Percentiles rank a stretch among this genome's conserved stretches.
Conservation (phyloP, 257 asterid genomes). For the Ophiorrhiza pumila region DNA sequence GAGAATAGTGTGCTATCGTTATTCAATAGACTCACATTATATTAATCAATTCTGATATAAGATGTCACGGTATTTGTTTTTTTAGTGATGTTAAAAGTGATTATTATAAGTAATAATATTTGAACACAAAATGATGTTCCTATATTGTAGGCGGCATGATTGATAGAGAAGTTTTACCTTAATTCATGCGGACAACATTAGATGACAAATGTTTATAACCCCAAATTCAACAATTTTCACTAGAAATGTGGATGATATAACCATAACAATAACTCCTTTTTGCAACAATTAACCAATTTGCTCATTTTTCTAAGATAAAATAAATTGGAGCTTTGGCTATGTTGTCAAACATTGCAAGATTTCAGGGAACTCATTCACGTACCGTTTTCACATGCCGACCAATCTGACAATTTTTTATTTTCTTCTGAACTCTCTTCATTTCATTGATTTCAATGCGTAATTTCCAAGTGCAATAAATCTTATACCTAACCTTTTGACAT, state of each 20-base stretch:
- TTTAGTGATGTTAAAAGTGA: too few species aligned
- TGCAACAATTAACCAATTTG: background rate
- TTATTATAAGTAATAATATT: too few species aligned
- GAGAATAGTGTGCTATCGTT: too few species aligned
- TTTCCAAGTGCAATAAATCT: background rate
- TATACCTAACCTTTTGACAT: background rate
- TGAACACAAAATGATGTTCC: too few species aligned
- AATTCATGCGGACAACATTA: too few species aligned
- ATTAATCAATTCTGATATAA: too few species aligned
- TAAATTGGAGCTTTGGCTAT: background rate
- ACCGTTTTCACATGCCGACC: background rate
- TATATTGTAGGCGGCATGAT: too few species aligned
- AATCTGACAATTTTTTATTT: background rate
- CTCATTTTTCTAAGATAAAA: background rate
- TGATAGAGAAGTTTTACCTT: too few species aligned
- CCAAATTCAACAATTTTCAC: slow-evolving; percentile 1
- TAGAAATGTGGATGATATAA: background rate
- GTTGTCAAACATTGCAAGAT: background rate
- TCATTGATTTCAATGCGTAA: background rate
- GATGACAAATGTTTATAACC: too few species aligned
- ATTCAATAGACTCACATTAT: too few species aligned
- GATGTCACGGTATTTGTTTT: too few species aligned
- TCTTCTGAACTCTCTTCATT: background rate
- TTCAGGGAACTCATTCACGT: background rate
- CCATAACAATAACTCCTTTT: background rate